Percentiles rank a stretch among this genome's conserved stretches.
phyloP scores from a whole-genome alignment of 441 rosid species.

The Euphorbia schlechtendalii region DNA sequence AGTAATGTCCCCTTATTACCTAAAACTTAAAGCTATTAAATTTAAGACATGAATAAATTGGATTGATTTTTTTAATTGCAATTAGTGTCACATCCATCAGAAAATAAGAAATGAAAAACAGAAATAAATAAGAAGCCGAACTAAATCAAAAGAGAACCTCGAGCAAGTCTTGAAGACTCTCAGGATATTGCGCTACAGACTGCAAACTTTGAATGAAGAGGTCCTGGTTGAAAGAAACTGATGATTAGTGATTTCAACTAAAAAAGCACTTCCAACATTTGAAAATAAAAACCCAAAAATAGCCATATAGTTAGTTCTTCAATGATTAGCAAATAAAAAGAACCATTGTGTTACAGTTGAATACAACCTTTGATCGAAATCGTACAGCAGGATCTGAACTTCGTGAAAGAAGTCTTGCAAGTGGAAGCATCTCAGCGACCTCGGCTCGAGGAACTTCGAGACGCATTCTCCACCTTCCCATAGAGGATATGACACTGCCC shows the following conservation, averaged over 20 bases:
- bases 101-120: conserved; percentile 8
- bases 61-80: neutral
- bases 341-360: conserved; percentile 16
- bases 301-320: neutral
- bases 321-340: conserved; percentile 6
- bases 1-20: conserved; percentile 68
- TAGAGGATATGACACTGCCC: conserved; percentile 92
- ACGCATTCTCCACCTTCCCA: conserved; percentile 99
- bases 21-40: conserved; percentile 30
- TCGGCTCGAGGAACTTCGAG: conserved; percentile 99
- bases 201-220: conserved; percentile 92
- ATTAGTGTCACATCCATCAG: conserved; percentile 5
- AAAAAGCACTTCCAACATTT: conserved; percentile 1
- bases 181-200: conserved; percentile 68
- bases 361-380: conserved; percentile 85
- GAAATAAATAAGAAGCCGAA: conserved; percentile 5
- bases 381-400: conserved; percentile 98
- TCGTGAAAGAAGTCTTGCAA: conserved; percentile 95
- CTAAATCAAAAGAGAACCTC: conserved; percentile 49
- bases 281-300: neutral
- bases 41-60: conserved; percentile 1
- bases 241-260: conserved; percentile 15
- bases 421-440: conserved; percentile 99
- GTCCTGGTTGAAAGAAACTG: conserved; percentile 51
- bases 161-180: conserved; percentile 74